Conservation (phyloP, 1,284 basidiomycete genomes). For the Xanthoconium separans region DNA sequence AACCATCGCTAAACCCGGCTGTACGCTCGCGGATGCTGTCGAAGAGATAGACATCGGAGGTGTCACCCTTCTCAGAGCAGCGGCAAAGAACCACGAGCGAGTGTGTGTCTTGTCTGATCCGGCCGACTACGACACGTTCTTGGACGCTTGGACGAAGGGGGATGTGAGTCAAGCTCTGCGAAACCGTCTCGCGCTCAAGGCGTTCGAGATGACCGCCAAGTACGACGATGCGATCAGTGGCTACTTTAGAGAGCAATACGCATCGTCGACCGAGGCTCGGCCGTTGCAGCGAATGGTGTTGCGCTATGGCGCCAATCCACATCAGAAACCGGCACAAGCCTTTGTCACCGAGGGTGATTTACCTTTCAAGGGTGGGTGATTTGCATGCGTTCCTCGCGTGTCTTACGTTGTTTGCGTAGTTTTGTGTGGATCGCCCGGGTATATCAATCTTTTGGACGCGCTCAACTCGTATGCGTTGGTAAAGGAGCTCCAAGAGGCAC, state of each 20-base stretch:
- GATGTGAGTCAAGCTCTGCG: constrained; percentile 72
- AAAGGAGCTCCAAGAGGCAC: constrained; percentile 87
- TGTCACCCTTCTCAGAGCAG: constrained; percentile 95
- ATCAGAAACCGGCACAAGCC: constrained; percentile 98
- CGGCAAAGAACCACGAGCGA: constrained; percentile 97
- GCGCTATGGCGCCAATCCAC: constrained; percentile 97
- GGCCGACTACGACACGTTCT: constrained; percentile 85
- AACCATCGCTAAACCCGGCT: constrained; percentile 86
- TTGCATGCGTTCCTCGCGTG: neutral
- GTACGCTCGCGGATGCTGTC: constrained; percentile 89
- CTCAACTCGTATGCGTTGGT: constrained; percentile 98
- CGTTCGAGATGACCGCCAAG: constrained; percentile 93
- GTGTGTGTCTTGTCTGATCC: constrained; percentile 94
- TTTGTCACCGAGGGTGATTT: constrained; percentile 89
- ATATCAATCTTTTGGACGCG: constrained; percentile 99
- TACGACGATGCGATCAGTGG: constrained; percentile 96
- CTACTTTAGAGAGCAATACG: constrained; percentile 97
- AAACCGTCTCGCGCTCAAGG: constrained; percentile 90
- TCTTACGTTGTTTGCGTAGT: constrained; percentile 45
- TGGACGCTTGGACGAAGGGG: constrained; percentile 73
- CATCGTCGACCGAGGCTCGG: constrained; percentile 72
- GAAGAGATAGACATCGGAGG: constrained; percentile 99
- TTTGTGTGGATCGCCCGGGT: constrained; percentile 93
- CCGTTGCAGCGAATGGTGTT: constrained; percentile 84
- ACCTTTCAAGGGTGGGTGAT: constrained; percentile 83